A percentile compares a stretch with the other conserved stretches of the same genome.
These are phyloP conservation scores for Cercospora beticola DNA, from an alignment of 2,329 filamentous ascomycete genomes.

Conservation along the genomic window DNA sequence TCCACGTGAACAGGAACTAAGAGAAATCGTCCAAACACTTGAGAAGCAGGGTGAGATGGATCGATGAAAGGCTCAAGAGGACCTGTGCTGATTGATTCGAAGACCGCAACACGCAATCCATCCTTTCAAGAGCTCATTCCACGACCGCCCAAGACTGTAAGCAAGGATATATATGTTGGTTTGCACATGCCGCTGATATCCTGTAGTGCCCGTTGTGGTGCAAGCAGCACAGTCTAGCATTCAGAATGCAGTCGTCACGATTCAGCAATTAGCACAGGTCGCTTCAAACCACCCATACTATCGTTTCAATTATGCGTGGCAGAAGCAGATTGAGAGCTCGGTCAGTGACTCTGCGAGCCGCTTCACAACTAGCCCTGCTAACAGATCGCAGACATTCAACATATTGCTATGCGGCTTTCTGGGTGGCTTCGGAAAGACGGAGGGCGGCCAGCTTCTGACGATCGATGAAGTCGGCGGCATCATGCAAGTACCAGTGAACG, in stretches of 20 bases:
- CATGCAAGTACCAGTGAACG: conserved; percentile 85
- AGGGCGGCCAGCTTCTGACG: conserved; percentile 67
- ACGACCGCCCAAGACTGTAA: conserved; percentile 66
- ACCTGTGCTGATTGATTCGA: conserved; percentile 6
- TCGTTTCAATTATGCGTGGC: conserved; percentile 93
- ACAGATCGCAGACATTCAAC: conserved; percentile 50
- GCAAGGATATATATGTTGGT: conserved; percentile 33
- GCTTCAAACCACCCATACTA: conserved; percentile 93
- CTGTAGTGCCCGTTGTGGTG: conserved; percentile 66
- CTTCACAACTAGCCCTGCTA: conserved; percentile 34
- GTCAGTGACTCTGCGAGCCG: conserved; percentile 60
- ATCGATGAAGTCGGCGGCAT: conserved; percentile 83
- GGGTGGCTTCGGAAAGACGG: conserved; percentile 62
- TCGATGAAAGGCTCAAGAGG: not conserved
- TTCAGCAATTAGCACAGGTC: conserved; percentile 67
- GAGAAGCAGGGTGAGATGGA: conserved; percentile 55
- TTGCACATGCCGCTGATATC: not conserved
- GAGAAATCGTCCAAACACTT: conserved; percentile 75
- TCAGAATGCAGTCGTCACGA: conserved; percentile 67
- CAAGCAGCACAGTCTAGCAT: conserved; percentile 69
- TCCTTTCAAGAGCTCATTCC: conserved; percentile 85
- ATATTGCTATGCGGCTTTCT: conserved; percentile 72
- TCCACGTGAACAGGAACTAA: conserved; percentile 59
- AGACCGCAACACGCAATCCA: conserved; percentile 76
- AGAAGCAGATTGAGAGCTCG: conserved; percentile 76